A percentile compares a stretch with the other conserved stretches of the same genome.
Evolutionary conservation across 2,329 filamentous ascomycete genomes (phyloP).

Genomic region (Penicillium sp.): DNA sequence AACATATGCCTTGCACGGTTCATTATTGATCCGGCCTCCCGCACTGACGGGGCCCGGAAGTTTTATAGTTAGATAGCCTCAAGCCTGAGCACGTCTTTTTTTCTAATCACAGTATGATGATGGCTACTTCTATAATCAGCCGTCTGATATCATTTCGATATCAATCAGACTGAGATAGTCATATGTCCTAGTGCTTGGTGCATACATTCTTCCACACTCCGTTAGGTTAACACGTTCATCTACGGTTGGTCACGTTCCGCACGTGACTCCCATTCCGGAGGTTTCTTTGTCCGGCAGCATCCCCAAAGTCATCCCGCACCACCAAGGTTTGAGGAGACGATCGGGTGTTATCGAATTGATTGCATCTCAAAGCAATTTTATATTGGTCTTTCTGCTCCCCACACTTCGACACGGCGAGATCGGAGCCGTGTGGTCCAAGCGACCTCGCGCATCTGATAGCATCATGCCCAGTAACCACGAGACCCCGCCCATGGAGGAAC

Average conservation of each 20-base stretch:
- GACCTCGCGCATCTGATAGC: slow-evolving; percentile 10
- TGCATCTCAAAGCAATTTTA: not conserved
- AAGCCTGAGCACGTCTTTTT: too few relatives aligned
- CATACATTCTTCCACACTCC: too few relatives aligned
- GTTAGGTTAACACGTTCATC: not conserved
- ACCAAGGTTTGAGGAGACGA: not conserved
- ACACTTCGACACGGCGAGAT: not conserved
- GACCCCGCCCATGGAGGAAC: not conserved
- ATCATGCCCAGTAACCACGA: slow-evolving; percentile 15
- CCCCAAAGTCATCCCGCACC: not conserved
- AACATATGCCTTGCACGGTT: too few relatives aligned
- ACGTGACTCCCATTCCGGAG: not conserved
- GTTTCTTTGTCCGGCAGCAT: slow-evolving; percentile 3
- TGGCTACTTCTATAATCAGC: too few relatives aligned
- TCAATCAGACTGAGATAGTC: too few relatives aligned
- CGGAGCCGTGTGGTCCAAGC: slow-evolving; percentile 15
- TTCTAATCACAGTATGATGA: too few relatives aligned
- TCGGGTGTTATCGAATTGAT: not conserved
- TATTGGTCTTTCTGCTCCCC: not conserved
- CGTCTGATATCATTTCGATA: too few relatives aligned
- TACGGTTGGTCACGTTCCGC: not conserved
- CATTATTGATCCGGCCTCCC: too few relatives aligned
- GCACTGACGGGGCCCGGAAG: too few relatives aligned
- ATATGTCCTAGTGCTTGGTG: too few relatives aligned
- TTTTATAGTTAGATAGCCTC: too few relatives aligned